These are phyloP conservation scores for Dictyostelium capitatum DNA, from an alignment of 78 protist species.

Conservation along the genomic window DNA sequence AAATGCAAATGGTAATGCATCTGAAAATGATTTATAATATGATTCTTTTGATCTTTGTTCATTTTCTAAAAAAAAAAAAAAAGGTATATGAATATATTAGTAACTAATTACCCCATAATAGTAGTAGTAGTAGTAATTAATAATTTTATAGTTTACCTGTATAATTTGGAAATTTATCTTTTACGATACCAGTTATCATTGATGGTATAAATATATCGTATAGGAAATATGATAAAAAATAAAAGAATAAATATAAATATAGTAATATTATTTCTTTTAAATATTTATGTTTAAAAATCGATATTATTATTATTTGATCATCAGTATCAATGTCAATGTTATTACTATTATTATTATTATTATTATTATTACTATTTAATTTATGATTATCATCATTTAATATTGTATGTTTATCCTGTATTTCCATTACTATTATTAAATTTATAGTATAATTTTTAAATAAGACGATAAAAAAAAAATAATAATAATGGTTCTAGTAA, in stretches of 20 bases:
- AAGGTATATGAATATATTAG: no score
- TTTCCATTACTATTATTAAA: no score
- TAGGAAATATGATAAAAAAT: neutral
- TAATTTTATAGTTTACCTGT: neutral
- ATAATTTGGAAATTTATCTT: neutral
- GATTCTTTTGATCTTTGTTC: constrained; percentile 13
- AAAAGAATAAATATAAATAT: neutral
- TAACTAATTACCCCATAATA: no score
- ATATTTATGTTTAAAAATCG: neutral
- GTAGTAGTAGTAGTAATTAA: no score
- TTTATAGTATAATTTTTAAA: no score
- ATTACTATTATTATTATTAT: no score
- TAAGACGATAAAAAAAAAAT: no score
- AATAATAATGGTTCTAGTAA: no score
- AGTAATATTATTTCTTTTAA: neutral
- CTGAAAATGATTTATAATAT: neutral
- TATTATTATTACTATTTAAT: no score
- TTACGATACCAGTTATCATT: neutral
- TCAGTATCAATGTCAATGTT: neutral
- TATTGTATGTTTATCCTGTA: no score
- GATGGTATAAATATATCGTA: neutral
- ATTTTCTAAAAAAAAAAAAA: neutral
- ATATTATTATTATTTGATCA: neutral
- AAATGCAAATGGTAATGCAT: constrained; percentile 1
- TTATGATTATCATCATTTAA: no score